A percentile compares a stretch with the other conserved stretches of the same genome.
Evolutionary conservation across 2,329 filamentous ascomycete species (phyloP).

Genomic region (Exophiala alcalophila): DNA sequence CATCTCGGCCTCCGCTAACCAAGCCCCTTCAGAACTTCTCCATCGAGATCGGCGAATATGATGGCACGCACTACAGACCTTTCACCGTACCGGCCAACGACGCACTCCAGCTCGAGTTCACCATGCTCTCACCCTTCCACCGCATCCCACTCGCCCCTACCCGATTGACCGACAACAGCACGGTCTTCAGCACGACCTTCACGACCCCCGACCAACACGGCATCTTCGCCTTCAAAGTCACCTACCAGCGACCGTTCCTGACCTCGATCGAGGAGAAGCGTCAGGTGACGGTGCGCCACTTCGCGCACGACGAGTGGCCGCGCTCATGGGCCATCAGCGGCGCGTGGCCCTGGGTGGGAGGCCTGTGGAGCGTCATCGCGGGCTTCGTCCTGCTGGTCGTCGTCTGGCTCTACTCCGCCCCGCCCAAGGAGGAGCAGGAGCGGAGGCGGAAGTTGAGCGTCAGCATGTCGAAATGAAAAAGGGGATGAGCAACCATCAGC

Average conservation of each 20-base stretch:
- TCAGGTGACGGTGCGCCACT: constrained; percentile 91
- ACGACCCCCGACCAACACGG: constrained; percentile 93
- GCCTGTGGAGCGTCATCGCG: constrained; percentile 76
- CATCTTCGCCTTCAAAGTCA: constrained; percentile 97
- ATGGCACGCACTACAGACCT: constrained; percentile 68
- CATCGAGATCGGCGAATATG: constrained; percentile 86
- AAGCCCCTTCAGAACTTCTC: constrained; percentile 63
- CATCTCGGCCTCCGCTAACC: constrained; percentile 31
- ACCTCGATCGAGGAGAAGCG: constrained; percentile 89
- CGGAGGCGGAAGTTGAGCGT: constrained; percentile 23
- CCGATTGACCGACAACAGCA: constrained; percentile 61
- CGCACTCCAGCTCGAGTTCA: constrained; percentile 88
- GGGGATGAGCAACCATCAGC: no score
- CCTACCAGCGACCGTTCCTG: constrained; percentile 94
- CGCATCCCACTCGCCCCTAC: constrained; percentile 68
- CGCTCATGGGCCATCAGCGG: constrained; percentile 85
- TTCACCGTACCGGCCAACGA: constrained; percentile 70
- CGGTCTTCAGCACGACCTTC: constrained; percentile 73
- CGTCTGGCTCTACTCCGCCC: constrained; percentile 79
- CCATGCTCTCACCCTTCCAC: constrained; percentile 97
- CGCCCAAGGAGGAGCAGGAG: constrained; percentile 36
- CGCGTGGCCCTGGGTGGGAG: constrained; percentile 91
- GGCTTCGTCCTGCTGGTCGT: constrained; percentile 84
- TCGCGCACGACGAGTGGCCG: constrained; percentile 95
- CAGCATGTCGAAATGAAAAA: constrained; percentile 11